Evolutionary conservation across 306 rosid genomes (phyloP).

Genomic region (Lotus japonicus): DNA sequence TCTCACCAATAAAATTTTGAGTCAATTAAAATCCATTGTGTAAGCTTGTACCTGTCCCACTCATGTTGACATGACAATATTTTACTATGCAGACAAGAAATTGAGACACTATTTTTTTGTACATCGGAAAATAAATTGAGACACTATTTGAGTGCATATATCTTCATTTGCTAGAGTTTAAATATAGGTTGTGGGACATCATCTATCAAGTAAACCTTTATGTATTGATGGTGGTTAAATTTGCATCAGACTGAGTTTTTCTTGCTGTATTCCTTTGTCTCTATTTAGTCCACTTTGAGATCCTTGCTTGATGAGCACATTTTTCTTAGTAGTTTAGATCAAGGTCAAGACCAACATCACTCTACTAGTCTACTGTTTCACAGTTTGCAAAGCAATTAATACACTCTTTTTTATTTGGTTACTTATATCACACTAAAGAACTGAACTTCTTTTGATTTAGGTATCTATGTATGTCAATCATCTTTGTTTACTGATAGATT

Average conservation of each 20-base stretch:
- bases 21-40: too few relatives aligned
- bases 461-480: not conserved
- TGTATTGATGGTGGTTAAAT: not conserved
- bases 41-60: too few relatives aligned
- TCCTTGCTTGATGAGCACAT: not conserved
- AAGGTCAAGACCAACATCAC: not conserved
- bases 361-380: not conserved
- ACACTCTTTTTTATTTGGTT: not conserved
- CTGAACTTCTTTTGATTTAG: not conserved
- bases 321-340: not conserved
- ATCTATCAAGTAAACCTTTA: not conserved
- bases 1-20: too few relatives aligned
- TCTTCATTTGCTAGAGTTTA: not conserved
- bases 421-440: not conserved
- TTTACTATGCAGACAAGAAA: too few relatives aligned
- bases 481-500: not conserved
- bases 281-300: slow-evolving; percentile 1
- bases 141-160: too few relatives aligned
- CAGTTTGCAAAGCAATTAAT: not conserved
- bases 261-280: not conserved
- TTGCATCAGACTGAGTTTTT: not conserved
- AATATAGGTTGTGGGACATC: slow-evolving; percentile 9
- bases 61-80: too few relatives aligned
- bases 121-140: too few relatives aligned
- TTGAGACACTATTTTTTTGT: too few relatives aligned